A percentile compares a stretch with the other conserved stretches of the same genome.
Conservation (phyloP, 345 rosid genomes). For the Mangifera indica region DNA sequence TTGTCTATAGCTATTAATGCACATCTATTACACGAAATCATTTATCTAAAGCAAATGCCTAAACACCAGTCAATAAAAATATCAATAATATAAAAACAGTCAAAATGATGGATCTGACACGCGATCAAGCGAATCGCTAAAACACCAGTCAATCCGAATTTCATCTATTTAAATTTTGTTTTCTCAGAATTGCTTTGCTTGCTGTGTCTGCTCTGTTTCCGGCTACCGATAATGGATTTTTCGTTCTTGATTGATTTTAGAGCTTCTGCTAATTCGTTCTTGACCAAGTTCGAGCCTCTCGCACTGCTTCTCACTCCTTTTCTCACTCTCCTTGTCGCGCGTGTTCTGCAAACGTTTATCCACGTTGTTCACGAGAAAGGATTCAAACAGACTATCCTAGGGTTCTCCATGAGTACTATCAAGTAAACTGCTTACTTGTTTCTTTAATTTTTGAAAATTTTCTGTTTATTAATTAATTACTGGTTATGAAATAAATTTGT, state of each 20-base stretch:
- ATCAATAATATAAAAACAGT: too few relatives aligned
- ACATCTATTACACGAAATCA: too few relatives aligned
- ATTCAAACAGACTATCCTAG: constrained; percentile 47
- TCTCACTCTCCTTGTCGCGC: constrained; percentile 60
- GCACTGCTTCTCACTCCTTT: constrained; percentile 59
- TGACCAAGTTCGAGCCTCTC: constrained; percentile 74
- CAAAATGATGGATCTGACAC: constrained; percentile 4
- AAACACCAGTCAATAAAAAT: too few relatives aligned
- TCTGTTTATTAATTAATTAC: background rate
- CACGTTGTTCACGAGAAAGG: constrained; percentile 58
- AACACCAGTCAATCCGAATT: too few relatives aligned
- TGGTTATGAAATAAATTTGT: background rate
- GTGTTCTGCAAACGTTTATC: constrained; percentile 45
- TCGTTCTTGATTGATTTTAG: constrained; percentile 37
- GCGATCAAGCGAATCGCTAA: background rate
- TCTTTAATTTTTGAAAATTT: background rate
- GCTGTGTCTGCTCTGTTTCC: background rate
- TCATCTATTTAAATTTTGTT: too few relatives aligned
- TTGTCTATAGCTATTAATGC: too few relatives aligned
- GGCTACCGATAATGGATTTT: constrained; percentile 22
- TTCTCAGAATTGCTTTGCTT: too few relatives aligned
- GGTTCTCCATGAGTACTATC: constrained; percentile 51
- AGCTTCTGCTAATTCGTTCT: constrained; percentile 53
- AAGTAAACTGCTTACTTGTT: constrained; percentile 42
- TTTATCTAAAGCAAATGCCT: background rate